These are phyloP conservation scores for Colletotrichum godetiae DNA, from an alignment of 2,329 filamentous ascomycete species.

Conservation along the genomic window DNA sequence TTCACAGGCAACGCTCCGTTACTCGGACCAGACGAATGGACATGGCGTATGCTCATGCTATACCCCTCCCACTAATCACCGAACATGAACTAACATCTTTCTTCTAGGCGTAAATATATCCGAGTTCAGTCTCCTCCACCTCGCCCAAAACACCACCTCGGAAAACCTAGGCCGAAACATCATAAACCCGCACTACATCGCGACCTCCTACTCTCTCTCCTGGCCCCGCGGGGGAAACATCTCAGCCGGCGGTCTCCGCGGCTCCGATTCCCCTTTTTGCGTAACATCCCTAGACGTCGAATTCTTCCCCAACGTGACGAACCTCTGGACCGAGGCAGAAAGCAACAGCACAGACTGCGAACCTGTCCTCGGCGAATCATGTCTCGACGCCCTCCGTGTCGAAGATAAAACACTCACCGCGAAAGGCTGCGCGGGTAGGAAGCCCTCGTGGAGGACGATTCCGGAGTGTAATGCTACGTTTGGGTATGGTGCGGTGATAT, in stretches of 20 bases:
- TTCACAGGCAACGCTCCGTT: neutral
- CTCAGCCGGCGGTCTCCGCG: neutral
- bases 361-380: constrained; percentile 2
- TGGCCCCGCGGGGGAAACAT: constrained; percentile 15
- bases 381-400: neutral
- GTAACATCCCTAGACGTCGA: constrained; percentile 8
- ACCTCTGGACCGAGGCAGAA: constrained; percentile 3
- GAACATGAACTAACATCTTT: neutral
- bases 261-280: constrained; percentile 11
- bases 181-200: neutral
- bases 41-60: neutral
- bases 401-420: neutral
- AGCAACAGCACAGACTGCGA: constrained; percentile 1
- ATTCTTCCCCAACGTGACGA: constrained; percentile 32
- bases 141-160: neutral
- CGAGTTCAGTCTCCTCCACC: neutral
- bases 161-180: neutral
- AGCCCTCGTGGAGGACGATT: neutral
- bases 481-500: neutral
- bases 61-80: neutral
- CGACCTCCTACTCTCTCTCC: constrained; percentile 13
- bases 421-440: neutral
- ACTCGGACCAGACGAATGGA: constrained; percentile 1
- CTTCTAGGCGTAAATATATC: constrained; percentile 14
- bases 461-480: neutral